Evolutionary conservation across 1,284 basidiomycete species (phyloP), one percentile per base, ranked within the genome.

Genomic region (Cryptococcus neoformans): DNA sequence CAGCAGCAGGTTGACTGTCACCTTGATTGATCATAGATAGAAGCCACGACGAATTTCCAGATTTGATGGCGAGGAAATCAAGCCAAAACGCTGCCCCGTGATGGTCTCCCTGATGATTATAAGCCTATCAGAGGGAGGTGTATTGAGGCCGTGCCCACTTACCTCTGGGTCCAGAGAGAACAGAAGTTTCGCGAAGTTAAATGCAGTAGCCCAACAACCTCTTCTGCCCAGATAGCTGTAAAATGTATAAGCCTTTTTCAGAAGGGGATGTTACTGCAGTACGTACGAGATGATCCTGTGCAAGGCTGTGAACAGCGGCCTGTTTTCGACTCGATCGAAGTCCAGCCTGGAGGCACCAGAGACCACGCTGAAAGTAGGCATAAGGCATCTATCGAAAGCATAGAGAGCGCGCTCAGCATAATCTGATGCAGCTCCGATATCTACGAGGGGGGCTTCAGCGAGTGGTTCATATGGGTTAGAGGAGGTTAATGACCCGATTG

Each of bases 361-460:
- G 1, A 88, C 85, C 71, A 95, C 86, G 64, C 83, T 89, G 79
- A 93, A 94, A 0, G 87, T 81, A 1, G 90, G 89, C 6, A 90
- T 81, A 60, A 95, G 88, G 7, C 88, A 86, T 17, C 89, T 85
- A 68, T 95, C 92, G 62, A 93, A 93, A 0, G 90, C 86, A 75
- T 92, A 95, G 36, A 96, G 76, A 0, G 92, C 88, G 10, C 92
- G 84, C 58, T 92, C 89, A 37, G 92, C 84, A 65, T 86, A 90
- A 62, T 95, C 90, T 1, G 89, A 85, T 0, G 90, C 88, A 40
- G 87, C 86, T 16, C 87, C 83, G 65, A 92, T 86, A 69, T 94
- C 91, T 90, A 8, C 10, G 16, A 35, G 44, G 44, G 38, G 53
- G 44, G 12, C n/a, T 12, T 7, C 8, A 17, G 28, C 12, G 14